Base-by-base conservation (phyloP, 2,329 filamentous ascomycete species). In the Aspergillus niger region DNA sequence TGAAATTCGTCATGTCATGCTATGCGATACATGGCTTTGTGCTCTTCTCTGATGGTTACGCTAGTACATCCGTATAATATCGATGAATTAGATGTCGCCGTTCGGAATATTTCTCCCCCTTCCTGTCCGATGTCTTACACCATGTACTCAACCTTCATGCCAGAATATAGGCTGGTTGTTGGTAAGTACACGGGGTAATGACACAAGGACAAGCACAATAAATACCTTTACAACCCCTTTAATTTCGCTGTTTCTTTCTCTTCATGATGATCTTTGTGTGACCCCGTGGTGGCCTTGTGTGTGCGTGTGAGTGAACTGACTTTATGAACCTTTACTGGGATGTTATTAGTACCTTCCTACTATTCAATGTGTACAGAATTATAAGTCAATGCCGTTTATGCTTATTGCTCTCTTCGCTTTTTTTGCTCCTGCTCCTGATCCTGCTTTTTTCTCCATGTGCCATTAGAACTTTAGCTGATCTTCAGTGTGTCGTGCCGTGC, bases 301-400 rank as follows among this genome's bases (percentile, higher is more conserved):
- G 32, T 36, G 2, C 8, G 11, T 30, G 57, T 47, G 50, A 39
- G 57, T 53, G 39, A 58, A 24, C 49, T 32, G 50, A 53, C 51
- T 55, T 51, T 44, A 55, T 55, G 57, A 59, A 38, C 13, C 32
- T 15, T 15, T 36, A 36, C 57, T 51, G 30, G 32, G 51, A 24
- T 50, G 13, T 22, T 20, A 54, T 58, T 15, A 36, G 13, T 26
- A 30, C 20, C 44, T 22, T 36, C 32, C 32, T 36, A 36, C 32
- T 36, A 36, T 36, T 17, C 43, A 44, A 32, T 55, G 57, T 59
- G 57, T 59, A 59, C 57, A 59, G 57, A 59, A 43, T 52, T 58
- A 51, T 58, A 51, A 52, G 43, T 55, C 26, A 51, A 50, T 50
- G 47, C 47, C 47, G 43, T 44, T 43, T 32, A 47, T 53, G 50